These are phyloP conservation scores for Rhodotorula sp. DNA, from an alignment of 1,284 basidiomycete species.

Conservation along the genomic window DNA sequence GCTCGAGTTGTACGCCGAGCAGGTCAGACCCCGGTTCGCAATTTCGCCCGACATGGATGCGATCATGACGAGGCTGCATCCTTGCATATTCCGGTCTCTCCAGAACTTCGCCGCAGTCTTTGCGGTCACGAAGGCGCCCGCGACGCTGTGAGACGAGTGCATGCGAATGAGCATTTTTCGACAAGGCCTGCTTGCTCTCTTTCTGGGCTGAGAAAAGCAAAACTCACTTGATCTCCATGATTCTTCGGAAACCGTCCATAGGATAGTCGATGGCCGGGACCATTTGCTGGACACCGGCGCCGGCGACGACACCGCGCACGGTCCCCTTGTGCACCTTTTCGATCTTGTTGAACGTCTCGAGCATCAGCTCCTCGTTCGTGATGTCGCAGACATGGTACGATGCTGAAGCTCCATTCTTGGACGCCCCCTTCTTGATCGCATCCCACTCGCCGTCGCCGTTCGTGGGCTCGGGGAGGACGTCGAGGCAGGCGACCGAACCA, in stretches of 20 bases:
- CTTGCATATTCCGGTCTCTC: slow-evolving; percentile 65
- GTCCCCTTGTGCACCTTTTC: neutral
- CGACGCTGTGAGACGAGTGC: slow-evolving; percentile 51
- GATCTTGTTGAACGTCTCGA: neutral
- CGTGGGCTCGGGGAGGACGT: neutral
- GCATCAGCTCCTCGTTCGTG: neutral
- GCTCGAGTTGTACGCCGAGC: slow-evolving; percentile 65
- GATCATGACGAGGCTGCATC: slow-evolving; percentile 72
- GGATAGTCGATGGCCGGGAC: slow-evolving; percentile 62
- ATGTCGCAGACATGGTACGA: slow-evolving; percentile 2
- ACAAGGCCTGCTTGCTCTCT: slow-evolving; percentile 48
- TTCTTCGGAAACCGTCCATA: slow-evolving; percentile 66
- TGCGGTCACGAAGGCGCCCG: slow-evolving; percentile 2
- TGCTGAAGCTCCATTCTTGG: neutral
- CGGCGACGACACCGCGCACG: neutral
- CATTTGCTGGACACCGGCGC: slow-evolving; percentile 4
- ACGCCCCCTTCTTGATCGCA: neutral
- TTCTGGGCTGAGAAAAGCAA: slow-evolving; percentile 68
- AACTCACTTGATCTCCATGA: slow-evolving; percentile 75
- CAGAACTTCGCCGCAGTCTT: slow-evolving; percentile 2
- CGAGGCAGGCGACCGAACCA: slow-evolving; percentile 1
- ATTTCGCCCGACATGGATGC: slow-evolving; percentile 84
- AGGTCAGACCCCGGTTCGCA: slow-evolving; percentile 65
- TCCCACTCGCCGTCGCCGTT: slow-evolving; percentile 6
- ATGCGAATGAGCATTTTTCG: slow-evolving; percentile 58